Conservation (phyloP, 2,329 filamentous ascomycete species). For the Fusarium protoensiforme region DNA sequence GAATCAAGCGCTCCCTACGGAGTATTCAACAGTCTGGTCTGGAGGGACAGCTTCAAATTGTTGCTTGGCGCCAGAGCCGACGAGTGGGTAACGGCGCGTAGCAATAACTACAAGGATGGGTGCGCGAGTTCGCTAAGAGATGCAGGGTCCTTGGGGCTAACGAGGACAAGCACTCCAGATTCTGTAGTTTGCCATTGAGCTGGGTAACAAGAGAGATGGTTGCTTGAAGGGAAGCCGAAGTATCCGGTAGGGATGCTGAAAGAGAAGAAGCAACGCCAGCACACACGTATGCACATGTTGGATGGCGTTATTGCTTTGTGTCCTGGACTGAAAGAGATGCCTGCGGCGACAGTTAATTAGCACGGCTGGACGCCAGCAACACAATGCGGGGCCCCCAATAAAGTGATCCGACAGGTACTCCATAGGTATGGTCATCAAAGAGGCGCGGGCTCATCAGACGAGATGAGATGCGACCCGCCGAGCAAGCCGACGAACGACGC, state of each 20-base stretch:
- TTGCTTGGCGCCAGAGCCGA: constrained; percentile 1
- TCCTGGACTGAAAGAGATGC: background rate
- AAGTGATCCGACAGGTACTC: background rate
- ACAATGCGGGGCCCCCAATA: background rate
- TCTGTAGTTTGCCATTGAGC: background rate
- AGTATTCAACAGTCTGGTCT: background rate
- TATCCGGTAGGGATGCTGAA: background rate
- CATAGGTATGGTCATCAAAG: background rate
- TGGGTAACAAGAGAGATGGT: background rate
- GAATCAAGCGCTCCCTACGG: background rate
- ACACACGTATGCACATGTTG: background rate
- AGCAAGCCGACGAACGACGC: constrained; percentile 1
- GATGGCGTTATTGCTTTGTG: background rate
- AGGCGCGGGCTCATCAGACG: background rate
- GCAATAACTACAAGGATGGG: background rate
- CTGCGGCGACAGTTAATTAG: background rate
- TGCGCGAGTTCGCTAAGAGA: background rate
- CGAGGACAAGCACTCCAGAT: background rate
- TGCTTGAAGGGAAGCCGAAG: background rate
- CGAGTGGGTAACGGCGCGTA: background rate
- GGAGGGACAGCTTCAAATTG: background rate
- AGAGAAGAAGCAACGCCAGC: background rate
- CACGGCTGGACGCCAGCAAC: background rate
- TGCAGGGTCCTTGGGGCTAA: constrained; percentile 1
- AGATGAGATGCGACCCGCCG: constrained; percentile 4